Evolutionary conservation across 2,329 filamentous ascomycete species (phyloP).

Genomic region (Pyrenophora graminea): DNA sequence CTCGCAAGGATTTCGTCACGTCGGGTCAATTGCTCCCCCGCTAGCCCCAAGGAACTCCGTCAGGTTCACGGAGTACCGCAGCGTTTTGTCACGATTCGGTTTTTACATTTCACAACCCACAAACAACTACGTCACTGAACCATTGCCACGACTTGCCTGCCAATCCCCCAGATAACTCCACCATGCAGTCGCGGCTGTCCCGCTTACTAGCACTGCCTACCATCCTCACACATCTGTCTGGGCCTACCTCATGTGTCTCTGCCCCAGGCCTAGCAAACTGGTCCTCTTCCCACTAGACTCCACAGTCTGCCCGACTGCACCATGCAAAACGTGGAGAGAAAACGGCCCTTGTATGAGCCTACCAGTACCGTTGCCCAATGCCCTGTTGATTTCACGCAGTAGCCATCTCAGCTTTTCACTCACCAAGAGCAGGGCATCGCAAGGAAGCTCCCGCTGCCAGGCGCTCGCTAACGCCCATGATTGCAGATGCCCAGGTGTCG

Average conservation of each 20-base stretch:
- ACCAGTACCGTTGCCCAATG: conserved; percentile 1
- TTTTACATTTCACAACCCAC: no score
- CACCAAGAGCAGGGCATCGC: conserved; percentile 3
- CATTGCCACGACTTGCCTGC: no score
- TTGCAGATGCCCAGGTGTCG: conserved; percentile 14
- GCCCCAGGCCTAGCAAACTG: not conserved
- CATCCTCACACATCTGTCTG: no score
- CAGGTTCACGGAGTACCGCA: no score
- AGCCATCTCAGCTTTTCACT: conserved; percentile 3
- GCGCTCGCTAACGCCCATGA: conserved; percentile 24
- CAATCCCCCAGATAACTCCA: no score
- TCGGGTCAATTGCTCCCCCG: no score
- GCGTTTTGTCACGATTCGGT: no score
- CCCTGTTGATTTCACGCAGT: not conserved
- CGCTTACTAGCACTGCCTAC: no score
- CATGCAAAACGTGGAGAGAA: conserved; percentile 3
- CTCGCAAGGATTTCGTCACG: not conserved
- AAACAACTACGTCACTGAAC: no score
- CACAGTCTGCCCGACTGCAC: not conserved
- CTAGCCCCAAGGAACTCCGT: no score
- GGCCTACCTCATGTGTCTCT: no score
- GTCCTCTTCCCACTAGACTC: not conserved
- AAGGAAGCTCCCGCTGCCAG: conserved; percentile 22
- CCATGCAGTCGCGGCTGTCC: no score
- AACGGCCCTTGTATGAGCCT: conserved; percentile 6